Conservation (phyloP, 2,329 filamentous ascomycete species). For the Arthrocladium fulminans region DNA sequence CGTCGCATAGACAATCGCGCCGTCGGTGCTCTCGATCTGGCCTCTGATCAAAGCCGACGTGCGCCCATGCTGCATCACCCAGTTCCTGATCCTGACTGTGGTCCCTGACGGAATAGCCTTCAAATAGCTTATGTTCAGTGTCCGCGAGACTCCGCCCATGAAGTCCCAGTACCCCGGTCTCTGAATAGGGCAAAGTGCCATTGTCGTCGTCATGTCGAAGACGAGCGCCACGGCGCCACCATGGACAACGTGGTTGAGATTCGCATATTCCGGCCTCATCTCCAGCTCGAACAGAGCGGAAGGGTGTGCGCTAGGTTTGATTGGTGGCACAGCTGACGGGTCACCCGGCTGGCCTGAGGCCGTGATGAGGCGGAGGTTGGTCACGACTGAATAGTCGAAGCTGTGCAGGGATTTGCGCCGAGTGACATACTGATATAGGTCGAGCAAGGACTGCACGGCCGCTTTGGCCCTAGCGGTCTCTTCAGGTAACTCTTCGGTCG, state of each 20-base stretch:
- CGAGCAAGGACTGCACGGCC: not conserved
- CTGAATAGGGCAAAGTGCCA: slow-evolving; percentile 41
- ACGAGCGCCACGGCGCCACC: slow-evolving; percentile 1
- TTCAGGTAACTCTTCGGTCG: not conserved
- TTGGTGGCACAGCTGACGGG: not conserved
- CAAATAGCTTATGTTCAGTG: slow-evolving; percentile 44
- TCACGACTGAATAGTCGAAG: slow-evolving; percentile 23
- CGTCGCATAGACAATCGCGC: slow-evolving; percentile 40
- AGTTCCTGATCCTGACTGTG: slow-evolving; percentile 1
- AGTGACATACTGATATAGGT: not conserved
- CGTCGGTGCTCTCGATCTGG: slow-evolving; percentile 42
- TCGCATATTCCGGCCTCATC: slow-evolving; percentile 21
- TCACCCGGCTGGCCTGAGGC: slow-evolving; percentile 7
- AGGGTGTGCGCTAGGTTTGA: slow-evolving; percentile 13
- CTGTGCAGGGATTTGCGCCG: slow-evolving; percentile 25
- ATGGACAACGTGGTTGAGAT: slow-evolving; percentile 22
- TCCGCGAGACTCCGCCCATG: slow-evolving; percentile 43
- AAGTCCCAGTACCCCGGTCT: slow-evolving; percentile 45
- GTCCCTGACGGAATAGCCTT: slow-evolving; percentile 37
- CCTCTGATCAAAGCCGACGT: slow-evolving; percentile 46
- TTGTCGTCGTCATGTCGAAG: slow-evolving; percentile 25
- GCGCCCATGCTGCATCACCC: slow-evolving; percentile 24
- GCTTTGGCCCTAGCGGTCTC: not conserved
- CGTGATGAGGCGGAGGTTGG: slow-evolving; percentile 22
- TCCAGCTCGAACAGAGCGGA: slow-evolving; percentile 22